Percentiles rank a stretch among this genome's conserved stretches.
These are phyloP conservation scores for Podospora fimiseda DNA, from an alignment of 495 filamentous ascomycete genomes.

Conservation along the genomic window DNA sequence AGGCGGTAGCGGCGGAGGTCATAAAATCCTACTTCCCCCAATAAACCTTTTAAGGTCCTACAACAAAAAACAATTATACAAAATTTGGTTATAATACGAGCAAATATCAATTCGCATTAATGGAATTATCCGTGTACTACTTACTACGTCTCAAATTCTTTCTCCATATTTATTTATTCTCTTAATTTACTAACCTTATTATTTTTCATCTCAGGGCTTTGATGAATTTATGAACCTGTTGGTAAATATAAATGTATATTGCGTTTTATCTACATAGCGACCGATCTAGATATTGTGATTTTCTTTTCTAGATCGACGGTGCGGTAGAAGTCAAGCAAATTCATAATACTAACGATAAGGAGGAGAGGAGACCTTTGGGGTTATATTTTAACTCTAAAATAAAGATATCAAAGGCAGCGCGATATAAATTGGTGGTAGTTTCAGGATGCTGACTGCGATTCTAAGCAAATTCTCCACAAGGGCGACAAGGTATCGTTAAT, in stretches of 20 bases:
- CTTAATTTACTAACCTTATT: constrained; percentile 3
- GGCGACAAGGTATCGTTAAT: constrained; percentile 97
- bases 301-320: constrained; percentile 53
- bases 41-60: constrained; percentile 96
- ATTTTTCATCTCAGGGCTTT: constrained; percentile 34
- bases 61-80: constrained; percentile 81
- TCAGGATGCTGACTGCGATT: constrained; percentile 24
- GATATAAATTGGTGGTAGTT: background rate
- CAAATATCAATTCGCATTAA: constrained; percentile 89
- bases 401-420: background rate
- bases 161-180: background rate
- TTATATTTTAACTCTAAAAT: constrained; percentile 22
- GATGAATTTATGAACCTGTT: constrained; percentile 99
- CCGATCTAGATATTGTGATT: constrained; percentile 1
- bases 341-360: constrained; percentile 67
- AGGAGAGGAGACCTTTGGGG: constrained; percentile 72
- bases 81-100: constrained; percentile 96
- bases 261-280: background rate
- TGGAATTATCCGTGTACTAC: constrained; percentile 89
- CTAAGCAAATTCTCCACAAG: constrained; percentile 93
- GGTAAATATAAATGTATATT: constrained; percentile 52
- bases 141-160: constrained; percentile 42
- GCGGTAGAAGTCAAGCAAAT: constrained; percentile 85
- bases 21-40: constrained; percentile 88
- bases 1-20: constrained; percentile 67